phyloP scores from a whole-genome alignment of 371 early-diverging fungal species.

The Mucor circinelloides region DNA sequence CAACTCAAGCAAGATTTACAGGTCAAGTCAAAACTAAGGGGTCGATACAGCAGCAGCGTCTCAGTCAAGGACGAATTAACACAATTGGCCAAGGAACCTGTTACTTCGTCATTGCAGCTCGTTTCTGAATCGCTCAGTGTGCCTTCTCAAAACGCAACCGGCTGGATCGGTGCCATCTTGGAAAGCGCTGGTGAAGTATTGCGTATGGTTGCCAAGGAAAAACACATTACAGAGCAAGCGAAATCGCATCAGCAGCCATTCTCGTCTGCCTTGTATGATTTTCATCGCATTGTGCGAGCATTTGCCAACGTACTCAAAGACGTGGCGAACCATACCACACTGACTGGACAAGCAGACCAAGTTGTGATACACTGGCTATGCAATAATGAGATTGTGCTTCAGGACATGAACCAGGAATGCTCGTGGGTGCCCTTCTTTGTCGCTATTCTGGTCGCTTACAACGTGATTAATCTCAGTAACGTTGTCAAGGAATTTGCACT shows the following conservation, averaged over 20 bases:
- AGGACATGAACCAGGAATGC: conserved; percentile 36
- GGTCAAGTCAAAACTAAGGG: conserved; percentile 27
- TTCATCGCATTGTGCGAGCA: conserved; percentile 28
- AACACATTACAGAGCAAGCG: conserved; percentile 8
- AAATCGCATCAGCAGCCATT: conserved; percentile 10
- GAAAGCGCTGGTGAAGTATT: conserved; percentile 45
- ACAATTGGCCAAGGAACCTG: conserved; percentile 37
- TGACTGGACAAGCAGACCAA: conserved; percentile 49
- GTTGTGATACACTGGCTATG: conserved; percentile 38
- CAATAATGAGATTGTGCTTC: conserved; percentile 16
- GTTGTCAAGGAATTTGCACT: conserved; percentile 47
- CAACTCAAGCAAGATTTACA: conserved; percentile 50
- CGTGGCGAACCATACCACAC: conserved; percentile 25
- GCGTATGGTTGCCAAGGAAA: conserved; percentile 33
- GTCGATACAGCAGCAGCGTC: conserved; percentile 21
- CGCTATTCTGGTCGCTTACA: conserved; percentile 46
- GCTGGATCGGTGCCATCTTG: conserved; percentile 49
- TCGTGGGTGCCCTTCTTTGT: conserved; percentile 58
- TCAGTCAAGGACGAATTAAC: conserved; percentile 42
- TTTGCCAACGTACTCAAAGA: conserved; percentile 39
- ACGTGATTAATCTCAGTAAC: conserved; percentile 43
- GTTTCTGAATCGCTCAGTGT: conserved; percentile 40
- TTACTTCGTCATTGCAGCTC: conserved; percentile 28
- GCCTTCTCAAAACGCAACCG: conserved; percentile 41
- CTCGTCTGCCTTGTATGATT: conserved; percentile 23